Conservation (phyloP, 768 basidiomycete genomes). For the Boletus pseudo-olivaceus region DNA sequence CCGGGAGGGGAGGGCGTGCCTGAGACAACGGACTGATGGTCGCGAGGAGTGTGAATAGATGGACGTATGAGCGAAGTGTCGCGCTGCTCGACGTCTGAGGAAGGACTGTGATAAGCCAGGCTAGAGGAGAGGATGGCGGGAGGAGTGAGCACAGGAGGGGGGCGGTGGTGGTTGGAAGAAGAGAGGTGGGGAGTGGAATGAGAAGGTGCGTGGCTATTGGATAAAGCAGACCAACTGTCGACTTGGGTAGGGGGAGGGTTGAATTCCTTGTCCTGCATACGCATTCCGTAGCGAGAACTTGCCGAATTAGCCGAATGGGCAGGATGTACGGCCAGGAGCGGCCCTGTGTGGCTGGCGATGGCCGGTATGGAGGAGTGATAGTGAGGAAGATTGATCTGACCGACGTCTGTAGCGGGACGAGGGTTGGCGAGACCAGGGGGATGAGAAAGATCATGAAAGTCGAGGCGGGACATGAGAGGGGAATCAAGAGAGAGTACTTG, state of each 20-base stretch:
- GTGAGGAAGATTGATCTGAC: slow-evolving; percentile 17
- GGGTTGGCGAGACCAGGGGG: slow-evolving; percentile 28
- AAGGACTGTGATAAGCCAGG: slow-evolving; percentile 14
- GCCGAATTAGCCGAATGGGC: slow-evolving; percentile 26
- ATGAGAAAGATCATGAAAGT: slow-evolving; percentile 40
- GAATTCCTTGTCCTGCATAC: slow-evolving; percentile 37
- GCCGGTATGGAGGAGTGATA: slow-evolving; percentile 14
- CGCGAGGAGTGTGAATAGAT: slow-evolving; percentile 15
- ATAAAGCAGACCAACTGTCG: slow-evolving; percentile 31
- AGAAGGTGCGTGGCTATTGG: slow-evolving; percentile 34
- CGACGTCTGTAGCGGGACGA: slow-evolving; percentile 32
- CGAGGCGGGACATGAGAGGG: slow-evolving; percentile 42
- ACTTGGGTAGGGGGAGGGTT: slow-evolving; percentile 16
- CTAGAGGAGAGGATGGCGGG: slow-evolving; percentile 21
- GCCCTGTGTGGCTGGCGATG: slow-evolving; percentile 1
- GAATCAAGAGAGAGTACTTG: not conserved
- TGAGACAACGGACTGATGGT: slow-evolving; percentile 13
- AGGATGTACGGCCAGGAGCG: slow-evolving; percentile 13
- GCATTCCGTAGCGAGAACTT: slow-evolving; percentile 34
- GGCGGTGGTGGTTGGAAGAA: slow-evolving; percentile 47
- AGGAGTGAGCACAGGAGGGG: slow-evolving; percentile 31
- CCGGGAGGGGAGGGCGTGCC: slow-evolving; percentile 22
- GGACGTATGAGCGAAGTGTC: slow-evolving; percentile 13
- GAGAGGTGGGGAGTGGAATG: slow-evolving; percentile 25
- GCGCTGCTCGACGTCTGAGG: slow-evolving; percentile 24